Evolutionary conservation across 2,329 filamentous ascomycete genomes (phyloP), one percentile per base, ranked within the genome.

Genomic region (Alternaria infectoria): DNA sequence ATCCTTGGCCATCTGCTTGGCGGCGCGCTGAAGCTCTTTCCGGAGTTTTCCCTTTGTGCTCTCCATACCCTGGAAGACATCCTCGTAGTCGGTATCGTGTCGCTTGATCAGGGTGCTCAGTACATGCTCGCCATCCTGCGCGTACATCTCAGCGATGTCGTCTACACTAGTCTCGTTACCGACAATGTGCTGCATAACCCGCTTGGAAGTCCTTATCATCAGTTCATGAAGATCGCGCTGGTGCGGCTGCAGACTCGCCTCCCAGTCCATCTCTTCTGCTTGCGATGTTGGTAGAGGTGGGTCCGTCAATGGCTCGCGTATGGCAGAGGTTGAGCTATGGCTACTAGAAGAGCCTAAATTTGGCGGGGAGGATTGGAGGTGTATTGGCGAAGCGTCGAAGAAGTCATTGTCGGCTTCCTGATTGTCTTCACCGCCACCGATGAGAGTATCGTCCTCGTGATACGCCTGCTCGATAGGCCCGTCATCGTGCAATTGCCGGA

Each of bases 91-190:
- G 25, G 76, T 69, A 26, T 78, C 70, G 26, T 85, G 83, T 6
- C 73, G 74, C 54, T 79, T 62, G 50, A 82, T 76, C 17, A 86
- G 72, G 19, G 80, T 71, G 32, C 82, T 73, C 9, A 87, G 69
- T 19, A 86, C 67, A n/a, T 72, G 75, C 63, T 80, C 65, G 46
- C 82, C 83, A 54, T 83, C 81, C 28, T 77, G 71, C 36, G 75
- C 77, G 66, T 83, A 87, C 23, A 79, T 80, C 8, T 81, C 76
- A 5, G 85, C 69, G 25, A 85, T 81, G 26, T 82, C 77, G 5
- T 71, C 73, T 25, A 85, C 77, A 1, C 81, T 81, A 5, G 77
- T 78, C 67, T 85, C 84, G 47, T 82, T 80, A n/a, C 82, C 78
- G 9, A 84, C 76, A 17, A 87, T 78, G 59, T 85, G 80, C 2